A percentile compares a stretch with the other conserved stretches of the same genome.
These are phyloP conservation scores for Coccinonectria pachysandricola DNA, from an alignment of 2,329 filamentous ascomycete genomes.

Conservation along the genomic window DNA sequence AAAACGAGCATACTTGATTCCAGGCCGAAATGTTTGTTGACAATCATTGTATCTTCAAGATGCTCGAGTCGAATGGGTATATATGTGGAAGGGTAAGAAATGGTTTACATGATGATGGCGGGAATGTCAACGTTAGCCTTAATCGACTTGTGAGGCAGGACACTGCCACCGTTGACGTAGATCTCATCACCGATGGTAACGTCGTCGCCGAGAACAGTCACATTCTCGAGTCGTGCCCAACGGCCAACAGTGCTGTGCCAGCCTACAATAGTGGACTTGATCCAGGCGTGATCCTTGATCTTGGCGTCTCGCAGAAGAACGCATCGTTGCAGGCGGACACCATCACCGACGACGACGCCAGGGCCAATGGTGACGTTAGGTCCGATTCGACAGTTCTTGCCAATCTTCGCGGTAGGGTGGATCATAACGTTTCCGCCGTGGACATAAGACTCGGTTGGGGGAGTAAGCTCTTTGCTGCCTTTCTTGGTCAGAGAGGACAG, in stretches of 20 bases:
- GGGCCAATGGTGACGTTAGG: conserved; percentile 95
- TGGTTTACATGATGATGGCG: conserved; percentile 54
- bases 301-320: conserved; percentile 83
- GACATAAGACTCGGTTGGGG: conserved; percentile 66
- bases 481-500: conserved; percentile 87
- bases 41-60: too few species aligned
- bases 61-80: conserved; percentile 3
- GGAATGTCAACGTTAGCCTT: conserved; percentile 89
- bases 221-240: conserved; percentile 95
- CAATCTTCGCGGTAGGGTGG: conserved; percentile 88
- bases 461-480: conserved; percentile 71
- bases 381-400: conserved; percentile 95
- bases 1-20: too few species aligned
- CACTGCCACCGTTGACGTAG: conserved; percentile 93
- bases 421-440: conserved; percentile 94
- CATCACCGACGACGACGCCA: conserved; percentile 84
- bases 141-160: conserved; percentile 97
- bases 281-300: conserved; percentile 97
- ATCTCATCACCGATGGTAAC: conserved; percentile 97
- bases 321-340: conserved; percentile 86
- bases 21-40: too few species aligned
- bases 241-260: conserved; percentile 96
- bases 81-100: conserved; percentile 2
- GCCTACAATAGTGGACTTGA: conserved; percentile 96
- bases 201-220: conserved; percentile 94